phyloP scores from a whole-genome alignment of 1,139 yeast species.

The Magnusiomyces fungicola region DNA sequence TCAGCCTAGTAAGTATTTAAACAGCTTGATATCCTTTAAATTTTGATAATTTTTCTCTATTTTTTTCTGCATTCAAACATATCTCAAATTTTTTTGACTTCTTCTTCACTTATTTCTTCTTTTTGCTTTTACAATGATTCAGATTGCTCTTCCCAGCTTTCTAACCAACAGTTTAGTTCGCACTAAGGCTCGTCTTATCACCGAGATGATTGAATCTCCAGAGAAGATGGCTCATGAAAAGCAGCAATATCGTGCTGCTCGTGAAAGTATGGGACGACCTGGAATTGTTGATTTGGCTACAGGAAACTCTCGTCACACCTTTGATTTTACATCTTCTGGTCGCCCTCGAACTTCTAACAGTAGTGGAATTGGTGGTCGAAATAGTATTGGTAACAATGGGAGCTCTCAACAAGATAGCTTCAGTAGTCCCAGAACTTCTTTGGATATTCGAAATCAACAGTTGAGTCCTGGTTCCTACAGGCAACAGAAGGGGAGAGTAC shows the following conservation, averaged over 20 bases:
- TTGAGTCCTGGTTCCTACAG: not conserved
- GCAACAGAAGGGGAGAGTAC: not conserved
- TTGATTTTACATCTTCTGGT: not conserved
- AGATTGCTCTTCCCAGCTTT: not conserved
- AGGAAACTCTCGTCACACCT: slow-evolving; percentile 1
- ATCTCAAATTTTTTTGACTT: too few relatives aligned
- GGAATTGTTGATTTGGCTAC: slow-evolving; percentile 24
- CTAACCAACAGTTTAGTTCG: slow-evolving; percentile 20
- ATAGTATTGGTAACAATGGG: too few relatives aligned
- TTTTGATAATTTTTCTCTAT: too few relatives aligned
- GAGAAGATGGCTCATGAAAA: slow-evolving; percentile 27
- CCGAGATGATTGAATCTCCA: slow-evolving; percentile 26
- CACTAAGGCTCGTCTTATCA: slow-evolving; percentile 27
- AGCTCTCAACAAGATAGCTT: too few relatives aligned
- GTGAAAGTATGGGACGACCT: slow-evolving; percentile 30
- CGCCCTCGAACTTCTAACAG: not conserved
- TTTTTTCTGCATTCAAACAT: not conserved
- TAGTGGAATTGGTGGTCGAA: not conserved
- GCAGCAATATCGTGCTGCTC: slow-evolving; percentile 25
- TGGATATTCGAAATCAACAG: not conserved
- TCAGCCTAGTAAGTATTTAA: slow-evolving; percentile 21
- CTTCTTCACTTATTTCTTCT: too few relatives aligned
- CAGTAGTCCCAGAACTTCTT: slow-evolving; percentile 11
- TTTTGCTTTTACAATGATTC: not conserved
- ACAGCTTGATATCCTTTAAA: not conserved